These are phyloP conservation scores for Trypanosoma cruzi DNA, from an alignment of 208 protist genomes.

Conservation along the genomic window DNA sequence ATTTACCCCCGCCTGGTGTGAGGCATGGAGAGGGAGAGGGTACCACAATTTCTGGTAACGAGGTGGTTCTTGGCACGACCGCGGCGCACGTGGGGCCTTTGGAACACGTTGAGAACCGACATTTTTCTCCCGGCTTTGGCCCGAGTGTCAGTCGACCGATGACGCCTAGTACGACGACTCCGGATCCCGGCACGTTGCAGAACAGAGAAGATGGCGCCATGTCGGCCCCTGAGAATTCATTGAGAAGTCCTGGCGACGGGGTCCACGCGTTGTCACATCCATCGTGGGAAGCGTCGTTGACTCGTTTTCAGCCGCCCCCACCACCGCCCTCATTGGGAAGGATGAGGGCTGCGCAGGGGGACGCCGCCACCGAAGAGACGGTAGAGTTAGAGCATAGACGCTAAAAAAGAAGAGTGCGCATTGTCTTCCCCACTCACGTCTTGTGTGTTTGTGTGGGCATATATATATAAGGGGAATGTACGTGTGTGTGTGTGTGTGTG, in stretches of 20 bases:
- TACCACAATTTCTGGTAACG: not conserved
- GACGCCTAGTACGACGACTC: slow-evolving; percentile 47
- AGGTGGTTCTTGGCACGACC: not conserved
- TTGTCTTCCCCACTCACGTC: not conserved
- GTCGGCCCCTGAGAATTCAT: slow-evolving; percentile 94
- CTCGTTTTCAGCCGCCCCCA: not conserved
- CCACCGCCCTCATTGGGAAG: not conserved
- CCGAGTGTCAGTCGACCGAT: slow-evolving; percentile 89
- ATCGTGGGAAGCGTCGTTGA: not conserved
- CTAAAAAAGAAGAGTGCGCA: not conserved
- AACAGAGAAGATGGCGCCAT: slow-evolving; percentile 61
- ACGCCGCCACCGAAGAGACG: not conserved
- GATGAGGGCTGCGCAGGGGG: not conserved
- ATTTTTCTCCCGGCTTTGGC: slow-evolving; percentile 94
- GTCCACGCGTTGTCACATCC: slow-evolving; percentile 49
- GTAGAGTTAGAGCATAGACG: not conserved
- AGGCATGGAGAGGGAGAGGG: slow-evolving; percentile 46
- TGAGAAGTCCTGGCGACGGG: slow-evolving; percentile 90
- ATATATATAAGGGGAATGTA: not conserved
- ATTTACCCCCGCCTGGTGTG: slow-evolving; percentile 59
- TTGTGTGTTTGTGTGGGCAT: not conserved
- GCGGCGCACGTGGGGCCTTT: slow-evolving; percentile 83
- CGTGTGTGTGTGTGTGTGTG: not conserved
- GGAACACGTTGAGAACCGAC: slow-evolving; percentile 71
- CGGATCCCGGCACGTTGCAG: not conserved